Evolutionary conservation across 2,329 filamentous ascomycete genomes (phyloP), one percentile per base, ranked within the genome.

Genomic region (Sporothrix variecibatus): DNA sequence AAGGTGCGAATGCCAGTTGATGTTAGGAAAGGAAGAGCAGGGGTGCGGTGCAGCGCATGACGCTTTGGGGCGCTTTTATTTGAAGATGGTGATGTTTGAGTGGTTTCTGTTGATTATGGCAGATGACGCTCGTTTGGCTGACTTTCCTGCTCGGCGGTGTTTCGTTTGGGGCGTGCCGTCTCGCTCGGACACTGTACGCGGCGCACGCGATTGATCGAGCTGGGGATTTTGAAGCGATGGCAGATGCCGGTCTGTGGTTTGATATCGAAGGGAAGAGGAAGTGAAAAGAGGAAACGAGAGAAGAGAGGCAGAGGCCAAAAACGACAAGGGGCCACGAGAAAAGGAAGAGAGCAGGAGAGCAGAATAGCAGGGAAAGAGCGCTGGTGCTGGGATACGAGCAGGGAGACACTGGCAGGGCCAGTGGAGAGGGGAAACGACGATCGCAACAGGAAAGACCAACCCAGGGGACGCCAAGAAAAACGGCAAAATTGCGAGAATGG

Each of bases 381-480:
- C 43, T 28, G 46, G 56, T 68, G 64, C n/a, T 68, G 26, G 65
- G 40, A 68, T 68, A 68, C 65, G 65, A 68, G 40, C 7, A 53
- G 31, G 53, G 72, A 69, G 67, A n/a, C 15, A 12, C 26, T 34
- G 68, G 46, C 46, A 70, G 46, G 67, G 67, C 46, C 49, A 56
- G 64, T 56, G 68, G 65, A 62, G 72, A 69, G 72, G 60, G 64
- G 68, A 72, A 64, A 43, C 73, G 73, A 56, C 70, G 73, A 74
- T 74, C 73, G 65, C 53, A 74, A 72, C 70, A 74, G 73, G 73
- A 65, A 72, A 65, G 69, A 74, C 60, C 68, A 31, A 69, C 8
- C 62, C 69, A 69, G 69, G 64, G 51, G 70, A 40, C 17, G 62
- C 38, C 58, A 71, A 49, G 69, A 51, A 67, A 68, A 67, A 51